phyloP scores from a whole-genome alignment of 768 basidiomycete species.

The Amanita thiersii region DNA sequence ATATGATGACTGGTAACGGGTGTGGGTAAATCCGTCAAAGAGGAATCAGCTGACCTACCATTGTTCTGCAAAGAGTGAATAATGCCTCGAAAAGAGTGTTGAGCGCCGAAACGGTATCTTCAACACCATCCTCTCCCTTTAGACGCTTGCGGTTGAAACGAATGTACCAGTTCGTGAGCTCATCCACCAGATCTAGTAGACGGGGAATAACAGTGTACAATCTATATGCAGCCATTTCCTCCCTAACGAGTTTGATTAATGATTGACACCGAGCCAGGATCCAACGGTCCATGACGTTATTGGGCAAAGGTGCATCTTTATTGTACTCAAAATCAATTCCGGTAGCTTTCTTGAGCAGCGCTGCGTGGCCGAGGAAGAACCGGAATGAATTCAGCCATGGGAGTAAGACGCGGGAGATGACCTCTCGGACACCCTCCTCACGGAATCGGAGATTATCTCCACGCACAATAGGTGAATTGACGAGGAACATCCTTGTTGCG shows the following conservation, averaged over 20 bases:
- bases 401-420: constrained; percentile 90
- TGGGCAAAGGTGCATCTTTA: constrained; percentile 72
- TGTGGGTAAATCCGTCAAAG: not conserved
- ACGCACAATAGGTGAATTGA: constrained; percentile 97
- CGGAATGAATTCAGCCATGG: constrained; percentile 99
- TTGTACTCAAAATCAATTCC: constrained; percentile 80
- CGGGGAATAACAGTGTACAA: constrained; percentile 98
- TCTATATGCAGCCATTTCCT: constrained; percentile 96
- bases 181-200: constrained; percentile 85
- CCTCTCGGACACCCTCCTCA: constrained; percentile 96
- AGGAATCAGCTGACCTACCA: constrained; percentile 43
- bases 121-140: constrained; percentile 89
- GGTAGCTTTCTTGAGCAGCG: constrained; percentile 73
- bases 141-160: constrained; percentile 94
- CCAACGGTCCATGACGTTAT: constrained; percentile 99
- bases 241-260: constrained; percentile 81
- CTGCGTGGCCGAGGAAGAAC: constrained; percentile 96
- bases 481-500: constrained; percentile 96
- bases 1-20: constrained; percentile 72
- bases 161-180: constrained; percentile 99
- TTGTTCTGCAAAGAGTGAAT: constrained; percentile 89
- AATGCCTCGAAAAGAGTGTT: constrained; percentile 96
- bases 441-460: constrained; percentile 97
- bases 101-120: constrained; percentile 81
- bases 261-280: constrained; percentile 97